Evolutionary conservation across 257 asterid genomes (phyloP), one percentile per base, ranked within the genome.

Genomic region (Ajuga chamaepitys): DNA sequence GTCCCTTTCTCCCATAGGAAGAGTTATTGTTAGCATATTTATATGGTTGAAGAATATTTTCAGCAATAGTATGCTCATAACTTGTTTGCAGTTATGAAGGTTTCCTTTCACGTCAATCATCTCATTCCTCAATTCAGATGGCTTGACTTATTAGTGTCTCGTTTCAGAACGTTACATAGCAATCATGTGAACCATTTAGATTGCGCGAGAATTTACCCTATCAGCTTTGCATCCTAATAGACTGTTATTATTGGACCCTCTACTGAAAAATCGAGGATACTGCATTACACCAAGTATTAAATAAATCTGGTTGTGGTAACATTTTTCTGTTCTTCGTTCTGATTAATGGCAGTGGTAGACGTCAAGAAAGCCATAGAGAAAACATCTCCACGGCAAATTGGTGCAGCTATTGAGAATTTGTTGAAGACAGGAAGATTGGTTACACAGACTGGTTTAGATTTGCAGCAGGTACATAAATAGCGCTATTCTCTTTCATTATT

Each of bases 341-440:
- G 64, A 42, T 70, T 66, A 58, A 71, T 69, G 76, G 81, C 96
- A 94, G 99, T 82, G 69, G 72, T 78, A 46, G 84, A 85, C 74
- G 78, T 88, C 48, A 85, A 65, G 88, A 90, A 82, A 71, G 37
- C 81, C 48, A 67, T 90, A 16, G 84, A 82, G n/a, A 89, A 70
- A 83, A 73, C 69, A 74, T 58, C 70, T 53, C 96, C 99, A 25
- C 72, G 45, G 59, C 89, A 77, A 67, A 88, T 88, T 57, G 85
- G 97, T 63, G 71, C 70, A 68, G 81, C 82, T 79, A 76, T 94
- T 78, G 96, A 88, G 56, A 90, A 79, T 75, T 59, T 94, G 87
- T 62, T 94, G 77, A 90, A 87, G 88, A 94, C 99, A 10, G 99
- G 99, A 72, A 76, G 77, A 59, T 61, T 94, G 79, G 67, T n/a